Percentiles rank a stretch among this genome's conserved stretches.
Evolutionary conservation across 164 flowering plant species (phyloP).

Genomic region (Magnolia officinalis): DNA sequence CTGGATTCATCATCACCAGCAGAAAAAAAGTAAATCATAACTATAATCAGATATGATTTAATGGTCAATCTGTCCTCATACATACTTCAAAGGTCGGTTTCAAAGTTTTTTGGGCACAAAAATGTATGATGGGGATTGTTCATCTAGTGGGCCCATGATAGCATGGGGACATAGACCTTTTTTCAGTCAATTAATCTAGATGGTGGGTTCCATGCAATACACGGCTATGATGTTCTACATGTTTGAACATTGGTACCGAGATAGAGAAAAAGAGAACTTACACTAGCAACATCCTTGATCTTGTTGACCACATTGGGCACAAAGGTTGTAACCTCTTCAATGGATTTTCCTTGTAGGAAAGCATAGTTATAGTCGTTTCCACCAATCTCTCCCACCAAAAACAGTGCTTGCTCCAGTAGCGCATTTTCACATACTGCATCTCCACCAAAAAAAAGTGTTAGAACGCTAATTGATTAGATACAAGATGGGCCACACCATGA

Average conservation of each 20-base stretch:
- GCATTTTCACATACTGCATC: background rate
- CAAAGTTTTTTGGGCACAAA: too few species aligned
- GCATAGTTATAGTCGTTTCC: constrained; percentile 9
- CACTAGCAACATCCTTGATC: constrained; percentile 5
- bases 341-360: constrained; percentile 9
- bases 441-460: too few species aligned
- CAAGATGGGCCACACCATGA: too few species aligned
- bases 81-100: background rate
- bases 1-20: background rate
- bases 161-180: background rate
- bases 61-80: background rate
- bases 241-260: background rate
- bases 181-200: background rate
- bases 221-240: background rate
- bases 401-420: background rate
- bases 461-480: too few species aligned
- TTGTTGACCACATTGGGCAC: constrained; percentile 2
- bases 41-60: too few species aligned
- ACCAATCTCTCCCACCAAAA: constrained; percentile 11
- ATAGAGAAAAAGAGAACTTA: background rate
- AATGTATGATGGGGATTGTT: too few species aligned
- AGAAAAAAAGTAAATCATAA: background rate
- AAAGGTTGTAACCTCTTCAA: background rate
- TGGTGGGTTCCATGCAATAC: background rate
- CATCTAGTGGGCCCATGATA: too few species aligned